These are phyloP conservation scores for Boletus huronensis DNA, from an alignment of 768 basidiomycete species.

Conservation along the genomic window DNA sequence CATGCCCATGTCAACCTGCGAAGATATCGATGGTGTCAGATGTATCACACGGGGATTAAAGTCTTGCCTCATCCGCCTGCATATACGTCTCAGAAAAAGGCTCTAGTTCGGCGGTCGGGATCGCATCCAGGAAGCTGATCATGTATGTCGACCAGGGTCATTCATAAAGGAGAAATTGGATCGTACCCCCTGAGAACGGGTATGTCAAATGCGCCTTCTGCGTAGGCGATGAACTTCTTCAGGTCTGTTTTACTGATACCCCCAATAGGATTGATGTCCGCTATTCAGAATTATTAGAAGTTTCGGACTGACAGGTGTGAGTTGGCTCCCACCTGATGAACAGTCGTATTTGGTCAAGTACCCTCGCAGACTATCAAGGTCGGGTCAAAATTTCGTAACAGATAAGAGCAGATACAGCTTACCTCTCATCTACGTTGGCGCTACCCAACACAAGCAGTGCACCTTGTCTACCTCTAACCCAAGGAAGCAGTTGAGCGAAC, in stretches of 20 bases:
- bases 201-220: conserved; percentile 71
- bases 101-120: conserved; percentile 94
- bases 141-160: not conserved
- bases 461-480: conserved; percentile 80
- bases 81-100: conserved; percentile 93
- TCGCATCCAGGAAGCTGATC: conserved; percentile 81
- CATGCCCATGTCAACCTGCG: conserved; percentile 97
- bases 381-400: not conserved
- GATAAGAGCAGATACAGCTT: not conserved
- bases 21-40: not conserved
- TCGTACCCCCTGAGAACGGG: conserved; percentile 75
- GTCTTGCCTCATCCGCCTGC: conserved; percentile 85
- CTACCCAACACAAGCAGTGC: conserved; percentile 94
- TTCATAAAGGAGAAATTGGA: not conserved
- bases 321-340: conserved; percentile 60
- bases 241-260: conserved; percentile 97
- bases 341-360: conserved; percentile 99
- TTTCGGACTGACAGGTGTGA: not conserved
- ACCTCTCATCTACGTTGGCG: conserved; percentile 98
- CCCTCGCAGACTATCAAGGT: conserved; percentile 69
- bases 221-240: conserved; percentile 92
- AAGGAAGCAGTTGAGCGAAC: conserved; percentile 93
- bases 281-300: conserved; percentile 35
- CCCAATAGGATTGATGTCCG: conserved; percentile 98
- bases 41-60: not conserved